A percentile compares a stretch with the other conserved stretches of the same genome.
phyloP scores from a whole-genome alignment of 768 basidiomycete species.

The Russula sp. region DNA sequence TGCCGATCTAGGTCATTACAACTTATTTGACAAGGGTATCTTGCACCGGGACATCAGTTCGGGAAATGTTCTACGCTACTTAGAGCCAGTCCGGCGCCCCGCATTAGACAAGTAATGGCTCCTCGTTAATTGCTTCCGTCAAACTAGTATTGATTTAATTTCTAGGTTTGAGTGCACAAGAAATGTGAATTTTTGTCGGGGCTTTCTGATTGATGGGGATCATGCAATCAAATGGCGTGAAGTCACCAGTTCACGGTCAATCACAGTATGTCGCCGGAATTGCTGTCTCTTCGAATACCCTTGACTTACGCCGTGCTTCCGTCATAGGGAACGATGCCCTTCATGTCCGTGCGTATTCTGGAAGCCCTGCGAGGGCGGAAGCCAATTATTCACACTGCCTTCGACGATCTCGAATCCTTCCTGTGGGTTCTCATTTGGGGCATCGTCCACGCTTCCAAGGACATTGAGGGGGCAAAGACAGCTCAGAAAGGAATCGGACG shows the following conservation, averaged over 20 bases:
- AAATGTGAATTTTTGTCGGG: not conserved
- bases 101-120: not conserved
- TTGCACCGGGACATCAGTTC: too few relatives aligned
- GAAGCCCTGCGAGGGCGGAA: not conserved
- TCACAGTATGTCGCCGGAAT: not conserved
- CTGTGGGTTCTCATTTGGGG: not conserved
- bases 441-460: not conserved
- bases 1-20: not conserved
- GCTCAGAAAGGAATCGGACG: not conserved
- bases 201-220: too few relatives aligned
- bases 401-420: slow-evolving; percentile 3
- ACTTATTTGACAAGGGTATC: not conserved
- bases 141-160: not conserved
- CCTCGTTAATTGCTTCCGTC: not conserved
- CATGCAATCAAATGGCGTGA: not conserved
- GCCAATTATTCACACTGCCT: too few relatives aligned
- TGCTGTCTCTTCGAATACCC: too few relatives aligned
- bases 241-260: not conserved
- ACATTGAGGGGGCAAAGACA: too few relatives aligned
- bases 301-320: too few relatives aligned
- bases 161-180: not conserved
- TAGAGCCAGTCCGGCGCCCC: too few relatives aligned
- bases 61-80: too few relatives aligned
- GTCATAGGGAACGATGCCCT: slow-evolving; percentile 1
- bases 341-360: not conserved